Evolutionary conservation across 2,329 filamentous ascomycete genomes (phyloP).

Genomic region (Trichoderma afroharzianum): DNA sequence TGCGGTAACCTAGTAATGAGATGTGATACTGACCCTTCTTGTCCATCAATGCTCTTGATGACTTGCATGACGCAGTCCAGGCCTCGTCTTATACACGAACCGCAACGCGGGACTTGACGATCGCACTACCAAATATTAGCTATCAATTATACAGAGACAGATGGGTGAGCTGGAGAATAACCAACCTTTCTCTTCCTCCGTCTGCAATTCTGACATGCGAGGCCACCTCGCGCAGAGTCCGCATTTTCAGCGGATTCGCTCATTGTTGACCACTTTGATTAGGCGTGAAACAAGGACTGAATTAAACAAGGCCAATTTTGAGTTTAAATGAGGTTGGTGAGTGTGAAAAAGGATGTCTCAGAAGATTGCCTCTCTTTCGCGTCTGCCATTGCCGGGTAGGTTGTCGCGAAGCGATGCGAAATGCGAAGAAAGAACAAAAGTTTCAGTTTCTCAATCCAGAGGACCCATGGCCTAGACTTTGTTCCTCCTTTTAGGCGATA

Average conservation of each 20-base stretch:
- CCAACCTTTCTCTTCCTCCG: slow-evolving; percentile 8
- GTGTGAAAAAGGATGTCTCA: background rate
- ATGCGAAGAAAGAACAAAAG: background rate
- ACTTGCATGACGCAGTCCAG: slow-evolving; percentile 11
- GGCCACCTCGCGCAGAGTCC: background rate
- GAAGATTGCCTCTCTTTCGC: background rate
- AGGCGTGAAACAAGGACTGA: background rate
- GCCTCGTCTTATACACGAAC: slow-evolving; percentile 6
- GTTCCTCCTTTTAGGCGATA: background rate
- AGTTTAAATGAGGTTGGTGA: background rate
- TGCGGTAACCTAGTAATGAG: background rate
- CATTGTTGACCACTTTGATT: background rate
- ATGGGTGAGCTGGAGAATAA: background rate
- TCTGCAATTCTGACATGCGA: slow-evolving; percentile 13
- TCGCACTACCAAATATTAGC: background rate
- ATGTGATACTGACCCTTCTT: slow-evolving; percentile 10
- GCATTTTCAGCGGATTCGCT: background rate
- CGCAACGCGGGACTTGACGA: slow-evolving; percentile 4
- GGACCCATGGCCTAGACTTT: background rate
- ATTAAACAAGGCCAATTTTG: background rate
- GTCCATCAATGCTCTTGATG: background rate
- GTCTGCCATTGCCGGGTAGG: background rate
- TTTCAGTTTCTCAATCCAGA: background rate
- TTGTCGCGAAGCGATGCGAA: background rate
- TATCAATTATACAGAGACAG: background rate